Evolutionary conservation across 2,329 filamentous ascomycete species (phyloP), one percentile per base, ranked within the genome.

Genomic region (Alternaria angustiovoidea): DNA sequence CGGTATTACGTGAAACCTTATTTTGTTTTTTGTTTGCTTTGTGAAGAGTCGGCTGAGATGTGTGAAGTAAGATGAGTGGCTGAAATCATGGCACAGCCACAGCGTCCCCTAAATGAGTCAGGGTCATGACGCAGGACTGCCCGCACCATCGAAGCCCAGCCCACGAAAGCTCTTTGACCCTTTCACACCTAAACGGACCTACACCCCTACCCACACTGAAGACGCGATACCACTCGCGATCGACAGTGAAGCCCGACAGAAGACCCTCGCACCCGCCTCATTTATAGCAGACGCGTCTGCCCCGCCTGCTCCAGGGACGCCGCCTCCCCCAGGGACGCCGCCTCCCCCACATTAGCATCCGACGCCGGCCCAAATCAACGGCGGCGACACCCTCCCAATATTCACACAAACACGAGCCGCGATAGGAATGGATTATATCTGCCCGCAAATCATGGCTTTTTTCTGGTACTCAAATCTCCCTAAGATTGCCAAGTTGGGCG

Each of bases 371-470:
- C 43, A 49, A 59, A 49, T 57, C 51, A 24, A 56, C 56, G 52
- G 51, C 47, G 51, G 51, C 47, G 53, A 42, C 47, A 57, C 43
- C 47, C 48, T 43, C 58, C 41, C 57, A 57, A 43, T 24, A 34
- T 44, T 32, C 42, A 52, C 20, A 22, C 54, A 48, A 43, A 47
- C 38, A 42, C 53, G 24, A 38, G 41, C 62, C 64, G 48, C 64
- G 55, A 59, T 18, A 67, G 68, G 63, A 68, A 72, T 70, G 68
- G 59, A 65, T 54, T 49, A 55, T 54, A 44, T 58, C 47, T 56
- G 55, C 61, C 63, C 57, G 47, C 66, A 55, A 67, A 62, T 64
- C 64, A 72, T 72, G 69, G 69, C 68, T 51, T 67, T 59, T 69
- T 65, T 52, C 59, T 63, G 69, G 68, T 65, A 62, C 61, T 66